Evolutionary conservation across 768 basidiomycete genomes (phyloP), one percentile per base, ranked within the genome.

Genomic region (Calvatia gigantea): DNA sequence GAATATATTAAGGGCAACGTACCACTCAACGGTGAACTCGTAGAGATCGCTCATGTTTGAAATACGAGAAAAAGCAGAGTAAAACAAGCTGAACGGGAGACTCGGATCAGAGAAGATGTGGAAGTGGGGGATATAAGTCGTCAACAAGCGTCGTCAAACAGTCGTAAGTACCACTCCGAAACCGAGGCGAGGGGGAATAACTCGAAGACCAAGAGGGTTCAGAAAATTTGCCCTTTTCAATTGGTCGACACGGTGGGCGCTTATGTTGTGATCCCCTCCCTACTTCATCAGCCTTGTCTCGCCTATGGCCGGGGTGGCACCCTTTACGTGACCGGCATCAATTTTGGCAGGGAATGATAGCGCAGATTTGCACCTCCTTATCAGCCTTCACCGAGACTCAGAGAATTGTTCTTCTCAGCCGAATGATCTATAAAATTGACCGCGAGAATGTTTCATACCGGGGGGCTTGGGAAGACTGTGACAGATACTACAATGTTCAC

Each of bases 21-120:
- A 83, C 84, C 84, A 85, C 63, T 71, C 66, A 65, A 85, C 80
- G 28, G 70, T 61, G 51, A 78, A 75, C 65, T 84, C 74, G 67
- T 83, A 78, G 58, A 79, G 64, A 67, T 80, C 73, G 25, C 41
- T 55, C 68, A 70, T 69, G 57, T 55, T 42, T 12, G 27, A 52
- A 17, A 55, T 51, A 48, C 38, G 46, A 27, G 58, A 51, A 35
- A 29, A 48, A n/a, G 23, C n/a, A 38, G 17, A 46, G 28, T 11
- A 25, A 29, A 3, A 35, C 32, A 41, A 35, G 23, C 25, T 58
- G 56, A 14, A 23, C n/a, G 9, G 3, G 19, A 21, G 6, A 8
- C 33, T 37, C 32, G 32, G 19, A 7, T 23, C 6, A 19, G 8
- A 28, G 43, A 19, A 21, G 23, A 15, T 23, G 39, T 5, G 2